Conservation (phyloP, 192 early-diverging fungal genomes). For the Dissophora ornata region DNA sequence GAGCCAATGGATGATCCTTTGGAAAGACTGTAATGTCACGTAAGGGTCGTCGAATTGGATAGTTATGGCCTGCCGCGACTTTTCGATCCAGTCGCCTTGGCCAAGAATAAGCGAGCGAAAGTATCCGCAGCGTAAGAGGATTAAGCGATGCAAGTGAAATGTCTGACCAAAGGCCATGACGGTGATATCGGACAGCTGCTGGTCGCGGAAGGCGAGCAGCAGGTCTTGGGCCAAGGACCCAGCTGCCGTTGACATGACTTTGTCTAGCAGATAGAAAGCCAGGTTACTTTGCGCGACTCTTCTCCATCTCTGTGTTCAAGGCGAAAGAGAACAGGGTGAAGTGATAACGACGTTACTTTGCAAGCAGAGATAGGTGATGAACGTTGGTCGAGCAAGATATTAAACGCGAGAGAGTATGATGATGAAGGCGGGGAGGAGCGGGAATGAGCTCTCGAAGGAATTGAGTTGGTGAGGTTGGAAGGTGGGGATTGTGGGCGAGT, state of each 20-base stretch:
- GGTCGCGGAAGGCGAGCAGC: constrained; percentile 49
- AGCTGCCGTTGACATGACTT: constrained; percentile 33
- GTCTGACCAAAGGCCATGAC: constrained; percentile 46
- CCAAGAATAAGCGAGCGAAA: constrained; percentile 48
- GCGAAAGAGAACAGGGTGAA: too few species aligned
- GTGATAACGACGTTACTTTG: too few species aligned
- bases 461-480: too few species aligned
- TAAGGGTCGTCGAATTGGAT: constrained; percentile 46
- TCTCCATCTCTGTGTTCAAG: too few species aligned
- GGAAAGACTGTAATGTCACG: constrained; percentile 42
- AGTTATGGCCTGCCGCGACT: constrained; percentile 33
- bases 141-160: constrained; percentile 46
- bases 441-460: too few species aligned
- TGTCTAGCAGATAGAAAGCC: background rate
- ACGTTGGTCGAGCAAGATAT: too few species aligned
- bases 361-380: too few species aligned
- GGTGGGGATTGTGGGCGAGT: too few species aligned
- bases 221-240: constrained; percentile 48
- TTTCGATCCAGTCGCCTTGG: constrained; percentile 52
- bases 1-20: constrained; percentile 53
- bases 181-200: constrained; percentile 51
- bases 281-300: too few species aligned
- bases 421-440: too few species aligned
- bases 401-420: too few species aligned
- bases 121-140: constrained; percentile 49